Evolutionary conservation across 768 basidiomycete genomes (phyloP), one percentile per base, ranked within the genome.

Genomic region (Hygrophoropsis aurantiaca): DNA sequence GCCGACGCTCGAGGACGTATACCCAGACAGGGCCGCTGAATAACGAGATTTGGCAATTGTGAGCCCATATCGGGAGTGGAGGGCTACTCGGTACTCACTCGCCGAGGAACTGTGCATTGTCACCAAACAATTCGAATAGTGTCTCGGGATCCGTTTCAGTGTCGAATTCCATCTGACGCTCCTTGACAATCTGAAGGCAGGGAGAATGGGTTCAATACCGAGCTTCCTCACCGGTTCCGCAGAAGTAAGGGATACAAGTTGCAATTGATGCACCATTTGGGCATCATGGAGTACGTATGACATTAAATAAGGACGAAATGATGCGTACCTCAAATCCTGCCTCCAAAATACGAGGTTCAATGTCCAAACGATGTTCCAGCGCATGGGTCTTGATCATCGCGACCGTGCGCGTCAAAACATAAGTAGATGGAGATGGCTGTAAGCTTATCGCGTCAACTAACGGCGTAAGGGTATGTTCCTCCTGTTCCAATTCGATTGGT

Each of bases 121-220:
- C 78, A 13, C 88, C 89, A 59, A 93, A 92, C 30, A 92, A 69
- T 57, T 90, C 88, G 44, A 80, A 84, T 44, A 90, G 73, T 1
- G 82, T 80, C 25, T 90, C 90, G 20, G 86, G 87, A 55, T 92
- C 89, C 11, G 84, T 79, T 58, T 91, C 90, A 13, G 81, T 78
- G 58, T 91, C 89, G 56, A 93, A 91, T 54, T 88, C 87, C 85
- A 93, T 89, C 64, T 90, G 89, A 16, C 90, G 72, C 65, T 91
- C 90, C 66, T 92, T 92, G 49, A 89, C 81, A 58, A 92, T 89
- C 87, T 87, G 62, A 24, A 51, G 35, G 13, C 13, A 13, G 27
- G 13, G 27, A 30, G 27, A 30, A 30, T 13, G 27, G 27, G 7
- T 30, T 30, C 27, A 30, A 30, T 30, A 30, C 27, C 13, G 13